Conservation (phyloP, 164 flowering plant species). For the Aristolochia californica region DNA sequence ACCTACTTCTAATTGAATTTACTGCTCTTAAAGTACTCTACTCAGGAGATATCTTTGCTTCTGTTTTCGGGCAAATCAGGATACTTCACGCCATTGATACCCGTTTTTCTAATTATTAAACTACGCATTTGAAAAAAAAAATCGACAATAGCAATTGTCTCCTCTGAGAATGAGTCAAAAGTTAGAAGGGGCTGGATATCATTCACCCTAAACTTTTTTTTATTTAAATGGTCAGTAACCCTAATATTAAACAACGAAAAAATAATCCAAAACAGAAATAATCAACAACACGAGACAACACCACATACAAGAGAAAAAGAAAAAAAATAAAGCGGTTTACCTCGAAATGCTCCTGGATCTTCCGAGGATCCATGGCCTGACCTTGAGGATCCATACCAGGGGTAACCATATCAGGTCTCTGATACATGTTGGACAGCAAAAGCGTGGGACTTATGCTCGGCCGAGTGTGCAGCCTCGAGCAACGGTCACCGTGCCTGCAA, state of each 20-base stretch:
- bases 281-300: background rate
- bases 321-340: constrained; percentile 10
- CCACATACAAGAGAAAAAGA: background rate
- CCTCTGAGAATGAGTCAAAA: too few relatives aligned
- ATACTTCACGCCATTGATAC: too few relatives aligned
- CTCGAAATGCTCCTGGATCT: constrained; percentile 61
- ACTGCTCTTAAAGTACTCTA: too few relatives aligned
- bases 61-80: too few relatives aligned
- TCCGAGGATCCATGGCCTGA: constrained; percentile 45
- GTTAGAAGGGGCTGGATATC: too few relatives aligned
- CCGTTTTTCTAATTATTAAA: too few relatives aligned
- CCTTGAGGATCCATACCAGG: constrained; percentile 59
- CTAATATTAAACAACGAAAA: background rate
- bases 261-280: background rate
- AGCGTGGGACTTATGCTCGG: constrained; percentile 64
- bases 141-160: too few relatives aligned
- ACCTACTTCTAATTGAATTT: too few relatives aligned
- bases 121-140: too few relatives aligned
- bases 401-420: constrained; percentile 61
- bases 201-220: too few relatives aligned
- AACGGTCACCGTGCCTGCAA: constrained; percentile 63
- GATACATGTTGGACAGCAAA: constrained; percentile 64
- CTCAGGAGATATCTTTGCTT: too few relatives aligned
- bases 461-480: constrained; percentile 59
- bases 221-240: background rate